A percentile compares a stretch with the other conserved stretches of the same genome.
These are phyloP conservation scores for Geranium rotundifolium DNA, from an alignment of 345 rosid genomes.

Conservation along the genomic window DNA sequence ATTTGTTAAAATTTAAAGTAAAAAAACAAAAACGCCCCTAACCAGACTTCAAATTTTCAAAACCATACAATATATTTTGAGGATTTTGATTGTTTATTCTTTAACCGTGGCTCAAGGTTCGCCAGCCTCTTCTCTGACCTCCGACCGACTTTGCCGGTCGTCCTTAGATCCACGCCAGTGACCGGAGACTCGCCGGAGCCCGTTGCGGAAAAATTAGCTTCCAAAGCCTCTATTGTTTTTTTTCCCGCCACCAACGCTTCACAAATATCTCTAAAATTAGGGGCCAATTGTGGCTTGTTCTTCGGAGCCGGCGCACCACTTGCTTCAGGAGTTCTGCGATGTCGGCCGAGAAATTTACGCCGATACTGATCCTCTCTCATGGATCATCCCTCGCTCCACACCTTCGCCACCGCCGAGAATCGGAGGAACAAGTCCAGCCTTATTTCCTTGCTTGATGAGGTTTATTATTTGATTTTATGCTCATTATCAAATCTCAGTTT, in stretches of 20 bases:
- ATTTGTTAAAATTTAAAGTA: no score
- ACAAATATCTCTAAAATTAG: neutral
- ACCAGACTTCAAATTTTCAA: no score
- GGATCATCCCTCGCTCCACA: constrained; percentile 73
- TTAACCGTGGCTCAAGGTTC: no score
- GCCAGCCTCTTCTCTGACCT: no score
- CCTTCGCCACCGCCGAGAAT: constrained; percentile 77
- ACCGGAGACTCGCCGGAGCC: neutral
- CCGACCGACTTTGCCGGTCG: no score
- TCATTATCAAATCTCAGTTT: no score
- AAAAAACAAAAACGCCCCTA: no score
- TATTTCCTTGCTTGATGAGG: constrained; percentile 85
- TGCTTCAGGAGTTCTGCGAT: neutral
- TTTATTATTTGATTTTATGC: no score
- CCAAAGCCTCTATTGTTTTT: neutral
- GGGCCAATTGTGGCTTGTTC: neutral
- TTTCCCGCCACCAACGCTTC: neutral
- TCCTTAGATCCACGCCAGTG: no score
- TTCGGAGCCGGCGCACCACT: neutral
- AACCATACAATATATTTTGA: no score
- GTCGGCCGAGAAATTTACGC: constrained; percentile 4
- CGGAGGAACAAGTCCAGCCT: constrained; percentile 72
- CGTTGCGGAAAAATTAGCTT: neutral
- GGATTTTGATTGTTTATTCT: no score
- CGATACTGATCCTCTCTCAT: constrained; percentile 54